Percentiles rank a stretch among this genome's conserved stretches.
Evolutionary conservation across 495 filamentous ascomycete genomes (phyloP).

Genomic region (Filosporella fistucella): DNA sequence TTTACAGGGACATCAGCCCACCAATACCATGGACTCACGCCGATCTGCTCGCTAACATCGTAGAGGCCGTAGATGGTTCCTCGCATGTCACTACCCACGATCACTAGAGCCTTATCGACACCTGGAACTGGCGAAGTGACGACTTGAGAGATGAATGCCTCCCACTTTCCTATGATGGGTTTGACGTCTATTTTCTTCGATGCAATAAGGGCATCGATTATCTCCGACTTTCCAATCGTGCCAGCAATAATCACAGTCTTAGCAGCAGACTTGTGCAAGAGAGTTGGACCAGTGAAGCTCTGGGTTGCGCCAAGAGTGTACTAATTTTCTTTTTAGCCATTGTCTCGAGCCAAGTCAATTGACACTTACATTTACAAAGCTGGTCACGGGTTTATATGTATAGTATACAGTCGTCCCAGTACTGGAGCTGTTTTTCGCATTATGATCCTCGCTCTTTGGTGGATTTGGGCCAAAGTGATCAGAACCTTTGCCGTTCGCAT

Average conservation of each 20-base stretch:
- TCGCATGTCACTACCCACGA: conserved; percentile 63
- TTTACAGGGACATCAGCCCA: conserved; percentile 64
- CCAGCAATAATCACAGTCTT: conserved; percentile 63
- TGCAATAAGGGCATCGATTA: conserved; percentile 52
- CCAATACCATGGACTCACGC: conserved; percentile 74
- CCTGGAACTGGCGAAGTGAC: conserved; percentile 55
- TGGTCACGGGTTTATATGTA: conserved; percentile 37
- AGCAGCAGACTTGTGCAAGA: conserved; percentile 32
- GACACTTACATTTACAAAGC: conserved; percentile 39
- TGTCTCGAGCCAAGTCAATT: background rate
- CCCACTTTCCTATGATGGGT: conserved; percentile 59
- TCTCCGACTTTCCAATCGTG: conserved; percentile 56
- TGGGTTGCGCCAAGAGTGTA: conserved; percentile 36
- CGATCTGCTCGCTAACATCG: conserved; percentile 70
- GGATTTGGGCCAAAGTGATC: background rate
- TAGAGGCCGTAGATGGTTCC: conserved; percentile 73
- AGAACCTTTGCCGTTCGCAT: background rate
- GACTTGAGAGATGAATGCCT: conserved; percentile 58
- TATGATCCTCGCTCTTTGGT: conserved; percentile 7
- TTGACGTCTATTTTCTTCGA: conserved; percentile 51
- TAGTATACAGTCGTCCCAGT: conserved; percentile 32
- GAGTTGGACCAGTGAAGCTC: conserved; percentile 40
- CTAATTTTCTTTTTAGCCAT: conserved; percentile 21
- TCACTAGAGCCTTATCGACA: conserved; percentile 56
- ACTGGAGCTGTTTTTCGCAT: background rate